Conservation (phyloP, 1,284 basidiomycete species). For the Waitea zeae region DNA sequence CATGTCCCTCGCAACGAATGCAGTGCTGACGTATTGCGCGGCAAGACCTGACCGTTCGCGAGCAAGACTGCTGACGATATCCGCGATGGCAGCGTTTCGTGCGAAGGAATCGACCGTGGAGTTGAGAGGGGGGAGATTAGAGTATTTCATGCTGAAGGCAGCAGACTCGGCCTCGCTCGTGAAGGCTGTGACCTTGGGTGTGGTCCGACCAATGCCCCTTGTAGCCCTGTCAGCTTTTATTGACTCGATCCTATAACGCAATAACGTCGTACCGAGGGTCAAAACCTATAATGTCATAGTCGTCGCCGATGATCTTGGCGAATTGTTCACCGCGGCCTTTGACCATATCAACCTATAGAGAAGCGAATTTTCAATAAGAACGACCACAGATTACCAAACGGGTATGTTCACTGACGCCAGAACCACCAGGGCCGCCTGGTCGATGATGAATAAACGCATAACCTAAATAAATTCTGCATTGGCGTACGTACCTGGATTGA, state of each 20-base stretch:
- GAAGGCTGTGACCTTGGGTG: not conserved
- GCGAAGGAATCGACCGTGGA: not conserved
- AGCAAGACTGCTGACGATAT: not conserved
- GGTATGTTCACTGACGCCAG: conserved; percentile 24
- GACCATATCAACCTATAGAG: not conserved
- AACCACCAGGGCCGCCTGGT: conserved; percentile 26
- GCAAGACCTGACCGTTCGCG: conserved; percentile 14
- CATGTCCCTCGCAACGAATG: conserved; percentile 31
- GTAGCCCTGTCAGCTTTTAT: too few relatives aligned
- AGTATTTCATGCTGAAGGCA: not conserved
- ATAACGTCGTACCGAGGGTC: conserved; percentile 20
- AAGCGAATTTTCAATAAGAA: not conserved
- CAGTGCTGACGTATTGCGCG: conserved; percentile 22
- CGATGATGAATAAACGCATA: not conserved
- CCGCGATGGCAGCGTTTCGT: not conserved
- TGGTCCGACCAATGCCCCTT: not conserved
- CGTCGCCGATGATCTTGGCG: conserved; percentile 19
- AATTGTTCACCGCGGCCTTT: conserved; percentile 12
- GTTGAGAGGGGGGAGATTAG: not conserved
- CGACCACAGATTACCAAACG: conserved; percentile 11
- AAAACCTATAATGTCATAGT: conserved; percentile 31
- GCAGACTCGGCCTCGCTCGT: not conserved
- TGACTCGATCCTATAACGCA: too few relatives aligned
- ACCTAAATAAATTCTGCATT: not conserved
- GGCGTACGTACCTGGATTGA: conserved; percentile 24